These are phyloP conservation scores for Botrytis medusae DNA, from an alignment of 2,329 filamentous ascomycete species.

Conservation along the genomic window DNA sequence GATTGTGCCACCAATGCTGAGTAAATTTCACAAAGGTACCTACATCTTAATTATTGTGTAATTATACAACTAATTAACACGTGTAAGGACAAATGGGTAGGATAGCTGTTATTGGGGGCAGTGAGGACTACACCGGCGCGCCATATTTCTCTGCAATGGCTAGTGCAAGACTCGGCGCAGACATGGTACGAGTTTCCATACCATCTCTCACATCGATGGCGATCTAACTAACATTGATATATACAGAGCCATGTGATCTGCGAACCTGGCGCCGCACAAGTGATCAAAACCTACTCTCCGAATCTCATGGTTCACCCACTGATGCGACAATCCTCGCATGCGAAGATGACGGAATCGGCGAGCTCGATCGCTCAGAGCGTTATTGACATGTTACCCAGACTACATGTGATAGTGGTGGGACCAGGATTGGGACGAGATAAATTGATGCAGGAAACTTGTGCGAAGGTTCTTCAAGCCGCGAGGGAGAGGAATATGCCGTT, in stretches of 20 bases:
- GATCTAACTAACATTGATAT: constrained; percentile 4
- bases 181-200: constrained; percentile 64
- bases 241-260: constrained; percentile 87
- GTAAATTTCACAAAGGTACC: constrained; percentile 91
- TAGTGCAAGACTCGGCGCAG: constrained; percentile 82
- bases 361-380: constrained; percentile 65
- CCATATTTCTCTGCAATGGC: constrained; percentile 99
- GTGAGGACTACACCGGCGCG: constrained; percentile 93
- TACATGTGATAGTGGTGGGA: constrained; percentile 91
- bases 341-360: constrained; percentile 54
- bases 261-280: constrained; percentile 79
- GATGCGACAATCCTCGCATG: constrained; percentile 72
- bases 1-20: constrained; percentile 91
- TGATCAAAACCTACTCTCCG: constrained; percentile 97
- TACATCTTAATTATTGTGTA: background rate
- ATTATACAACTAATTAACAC: constrained; percentile 18
- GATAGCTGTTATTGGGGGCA: constrained; percentile 91
- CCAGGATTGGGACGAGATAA: constrained; percentile 87
- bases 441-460: constrained; percentile 85
- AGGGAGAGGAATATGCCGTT: constrained; percentile 71
- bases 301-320: constrained; percentile 98
- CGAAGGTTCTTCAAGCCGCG: constrained; percentile 75
- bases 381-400: constrained; percentile 75
- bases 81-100: constrained; percentile 82
- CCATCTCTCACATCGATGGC: background rate